phyloP scores from a whole-genome alignment of 768 basidiomycete genomes.

The Naematelia encephala region DNA sequence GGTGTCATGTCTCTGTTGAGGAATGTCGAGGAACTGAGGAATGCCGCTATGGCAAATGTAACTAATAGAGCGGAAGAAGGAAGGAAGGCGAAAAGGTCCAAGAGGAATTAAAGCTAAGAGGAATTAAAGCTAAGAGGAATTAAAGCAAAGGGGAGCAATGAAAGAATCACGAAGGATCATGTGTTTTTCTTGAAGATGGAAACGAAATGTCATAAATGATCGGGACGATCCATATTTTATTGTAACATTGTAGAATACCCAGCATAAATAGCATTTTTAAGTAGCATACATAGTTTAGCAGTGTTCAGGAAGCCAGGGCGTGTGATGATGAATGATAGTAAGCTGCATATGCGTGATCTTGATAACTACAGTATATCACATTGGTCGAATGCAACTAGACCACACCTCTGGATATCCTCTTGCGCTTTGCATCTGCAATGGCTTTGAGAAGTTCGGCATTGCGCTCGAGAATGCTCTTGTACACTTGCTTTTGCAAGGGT shows the following conservation, averaged over 20 bases:
- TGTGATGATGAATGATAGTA: too few species aligned
- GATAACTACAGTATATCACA: too few species aligned
- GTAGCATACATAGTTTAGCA: background rate
- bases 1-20: slow-evolving; percentile 26
- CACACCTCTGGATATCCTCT: slow-evolving; percentile 3
- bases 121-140: too few species aligned
- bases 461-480: slow-evolving; percentile 75
- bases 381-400: background rate
- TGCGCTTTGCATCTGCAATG: slow-evolving; percentile 21
- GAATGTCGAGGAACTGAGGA: slow-evolving; percentile 29
- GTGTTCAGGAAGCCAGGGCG: too few species aligned
- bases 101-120: background rate
- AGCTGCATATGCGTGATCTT: too few species aligned
- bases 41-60: slow-evolving; percentile 28
- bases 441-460: slow-evolving; percentile 40
- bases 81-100: background rate
- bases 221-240: too few species aligned
- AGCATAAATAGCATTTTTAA: background rate
- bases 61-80: slow-evolving; percentile 10
- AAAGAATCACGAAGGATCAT: background rate
- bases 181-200: background rate
- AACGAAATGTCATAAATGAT: background rate
- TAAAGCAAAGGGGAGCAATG: background rate
- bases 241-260: background rate
- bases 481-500: slow-evolving; percentile 79